Conservation (phyloP, 257 asterid genomes). For the Knoxia roxburghii region DNA sequence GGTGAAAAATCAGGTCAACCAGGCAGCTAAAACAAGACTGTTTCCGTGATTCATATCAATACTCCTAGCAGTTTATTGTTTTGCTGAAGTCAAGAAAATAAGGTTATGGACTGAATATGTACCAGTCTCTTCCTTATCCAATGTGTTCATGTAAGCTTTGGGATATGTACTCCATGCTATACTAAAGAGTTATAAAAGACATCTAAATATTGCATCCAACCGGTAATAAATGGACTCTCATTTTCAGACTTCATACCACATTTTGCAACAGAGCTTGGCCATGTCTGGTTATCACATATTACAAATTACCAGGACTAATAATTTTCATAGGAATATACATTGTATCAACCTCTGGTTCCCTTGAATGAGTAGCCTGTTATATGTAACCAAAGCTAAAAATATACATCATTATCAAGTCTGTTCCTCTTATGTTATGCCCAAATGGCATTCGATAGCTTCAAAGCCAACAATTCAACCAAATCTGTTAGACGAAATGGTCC, state of each 20-base stretch:
- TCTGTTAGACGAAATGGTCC: constrained; percentile 18
- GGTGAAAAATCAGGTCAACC: neutral
- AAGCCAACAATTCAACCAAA: constrained; percentile 7
- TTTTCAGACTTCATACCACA: neutral
- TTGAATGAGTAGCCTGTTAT: neutral
- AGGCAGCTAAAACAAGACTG: neutral
- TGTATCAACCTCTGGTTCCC: neutral
- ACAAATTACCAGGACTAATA: neutral
- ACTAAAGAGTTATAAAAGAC: neutral
- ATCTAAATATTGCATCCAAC: neutral
- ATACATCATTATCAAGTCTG: neutral
- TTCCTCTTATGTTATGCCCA: neutral
- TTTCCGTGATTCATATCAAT: neutral
- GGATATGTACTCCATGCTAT: neutral
- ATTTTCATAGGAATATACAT: too few species aligned
- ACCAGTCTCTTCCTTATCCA: neutral
- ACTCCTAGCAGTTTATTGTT: neutral
- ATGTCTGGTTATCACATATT: neutral
- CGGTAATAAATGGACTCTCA: neutral
- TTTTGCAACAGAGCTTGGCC: neutral
- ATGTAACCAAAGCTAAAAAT: neutral
- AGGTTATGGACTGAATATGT: neutral
- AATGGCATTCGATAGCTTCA: constrained; percentile 11
- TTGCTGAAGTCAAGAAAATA: too few species aligned
- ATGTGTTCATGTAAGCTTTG: neutral